Base-by-base conservation (phyloP, 495 filamentous ascomycete species). In the Cryomyces minteri region DNA sequence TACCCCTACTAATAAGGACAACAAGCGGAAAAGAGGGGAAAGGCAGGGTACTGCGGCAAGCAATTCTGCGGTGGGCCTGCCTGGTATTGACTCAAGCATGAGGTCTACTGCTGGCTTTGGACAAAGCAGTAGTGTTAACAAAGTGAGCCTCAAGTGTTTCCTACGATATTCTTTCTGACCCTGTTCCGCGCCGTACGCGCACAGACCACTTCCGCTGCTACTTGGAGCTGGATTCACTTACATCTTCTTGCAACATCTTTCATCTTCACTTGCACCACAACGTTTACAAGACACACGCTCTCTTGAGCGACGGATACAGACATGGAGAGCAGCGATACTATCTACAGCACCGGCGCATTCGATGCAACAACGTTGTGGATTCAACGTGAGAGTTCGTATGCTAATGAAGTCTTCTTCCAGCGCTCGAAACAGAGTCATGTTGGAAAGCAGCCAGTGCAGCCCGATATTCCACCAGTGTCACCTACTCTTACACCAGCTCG, bases 401-500 rank as follows among this genome's bases (percentile, higher is more conserved):
- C 30, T 30, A n/a, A 46, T 43, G 46, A 43, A 34, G 3, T 12
- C 10, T 46, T 29, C 8, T 46, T 28, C 10, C 43, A 45, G 33
- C 33, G 31, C 34, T 14, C 40, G 9, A n/a, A 11, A 41, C 9
- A 50, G 41, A 64, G 73, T 5, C 84, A 82, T 57, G 58, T 83
- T 38, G 70, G 71, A 51, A 66, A 72, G 51, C 84, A 85, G 48
- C 66, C 74, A 11, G 60, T 76, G 4, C 63, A 67, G 5, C 62
- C 70, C 31, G 84, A 93, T 41, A 73, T 67, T 8, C 71, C 78
- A 3, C 70, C 75, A n/a, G 76, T 92, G 30, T 86, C 85, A 37
- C 88, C 90, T 1, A 90, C 82, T 5, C 66, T 99, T 45, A 81
- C 85, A 4, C 92, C 92, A 0, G 73, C 80, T 42, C 72, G 88